phyloP scores from a whole-genome alignment of 2,329 filamentous ascomycete genomes.

The Sphaerulina populicola region DNA sequence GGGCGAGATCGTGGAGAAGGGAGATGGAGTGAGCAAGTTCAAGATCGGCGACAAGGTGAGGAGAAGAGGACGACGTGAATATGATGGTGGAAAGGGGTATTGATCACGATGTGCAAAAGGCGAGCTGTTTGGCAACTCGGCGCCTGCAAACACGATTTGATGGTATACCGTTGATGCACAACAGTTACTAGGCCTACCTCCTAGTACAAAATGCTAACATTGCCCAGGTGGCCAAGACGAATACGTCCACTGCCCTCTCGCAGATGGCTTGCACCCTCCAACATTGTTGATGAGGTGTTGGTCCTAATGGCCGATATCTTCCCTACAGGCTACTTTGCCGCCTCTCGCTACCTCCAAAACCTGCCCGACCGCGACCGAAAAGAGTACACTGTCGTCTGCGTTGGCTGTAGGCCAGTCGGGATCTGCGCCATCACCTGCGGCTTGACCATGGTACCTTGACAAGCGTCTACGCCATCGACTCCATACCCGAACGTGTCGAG shows the following conservation, averaged over 20 bases:
- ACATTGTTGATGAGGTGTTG: conserved; percentile 64
- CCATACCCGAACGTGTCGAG: conserved; percentile 64
- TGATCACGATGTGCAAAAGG: conserved; percentile 58
- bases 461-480: conserved; percentile 35
- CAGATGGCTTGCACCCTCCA: conserved; percentile 66
- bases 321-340: conserved; percentile 73
- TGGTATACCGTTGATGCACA: not conserved
- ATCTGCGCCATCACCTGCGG: conserved; percentile 55
- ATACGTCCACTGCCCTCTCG: conserved; percentile 63
- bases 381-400: conserved; percentile 64
- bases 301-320: conserved; percentile 89
- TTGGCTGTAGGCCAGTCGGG: conserved; percentile 74
- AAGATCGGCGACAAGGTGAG: conserved; percentile 55
- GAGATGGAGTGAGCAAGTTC: conserved; percentile 59
- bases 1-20: conserved; percentile 61
- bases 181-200: too few species aligned
- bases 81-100: not conserved
- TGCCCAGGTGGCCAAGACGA: conserved; percentile 25
- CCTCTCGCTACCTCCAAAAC: conserved; percentile 64
- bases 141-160: conserved; percentile 31
- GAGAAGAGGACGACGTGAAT: conserved; percentile 21
- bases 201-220: not conserved
- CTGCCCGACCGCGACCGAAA: conserved; percentile 50
- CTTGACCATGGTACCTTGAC: conserved; percentile 30
- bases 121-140: conserved; percentile 51